Percentiles rank a stretch among this genome's conserved stretches.
Evolutionary conservation across 1,284 basidiomycete species (phyloP).

Genomic region (Ganoderma meredithae): DNA sequence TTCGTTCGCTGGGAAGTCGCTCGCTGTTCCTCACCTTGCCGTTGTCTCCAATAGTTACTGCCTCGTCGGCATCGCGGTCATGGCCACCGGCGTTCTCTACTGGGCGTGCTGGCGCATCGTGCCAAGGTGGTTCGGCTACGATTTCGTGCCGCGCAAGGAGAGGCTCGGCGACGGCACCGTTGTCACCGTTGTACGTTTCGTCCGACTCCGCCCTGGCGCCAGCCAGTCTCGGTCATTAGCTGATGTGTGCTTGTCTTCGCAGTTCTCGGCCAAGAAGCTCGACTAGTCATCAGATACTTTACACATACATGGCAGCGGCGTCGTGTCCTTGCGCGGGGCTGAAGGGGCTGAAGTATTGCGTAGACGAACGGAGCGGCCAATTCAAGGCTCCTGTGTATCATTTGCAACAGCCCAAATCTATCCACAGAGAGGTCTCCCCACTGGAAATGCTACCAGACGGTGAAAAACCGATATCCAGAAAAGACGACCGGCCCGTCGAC

Average conservation of each 20-base stretch:
- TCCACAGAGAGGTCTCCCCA: background rate
- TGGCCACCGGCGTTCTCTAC: conserved; percentile 56
- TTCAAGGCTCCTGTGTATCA: background rate
- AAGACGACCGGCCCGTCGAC: conserved; percentile 1
- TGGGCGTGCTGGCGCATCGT: conserved; percentile 64
- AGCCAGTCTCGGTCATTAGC: background rate
- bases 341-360: too few relatives aligned
- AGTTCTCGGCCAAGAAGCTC: conserved; percentile 32
- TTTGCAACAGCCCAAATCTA: background rate
- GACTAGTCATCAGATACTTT: conserved; percentile 3
- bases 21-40: background rate
- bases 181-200: conserved; percentile 56
- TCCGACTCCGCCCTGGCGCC: background rate
- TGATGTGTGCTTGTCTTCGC: background rate
- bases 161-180: conserved; percentile 61
- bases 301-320: too few relatives aligned
- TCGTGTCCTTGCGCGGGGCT: too few relatives aligned
- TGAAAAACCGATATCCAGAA: background rate
- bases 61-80: conserved; percentile 60
- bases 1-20: background rate
- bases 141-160: conserved; percentile 56
- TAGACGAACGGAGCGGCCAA: too few relatives aligned
- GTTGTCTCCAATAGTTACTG: conserved; percentile 50
- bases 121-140: conserved; percentile 57
- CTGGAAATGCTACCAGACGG: background rate